These are phyloP conservation scores for Castanea mollissima DNA, from an alignment of 306 rosid genomes.

Conservation along the genomic window DNA sequence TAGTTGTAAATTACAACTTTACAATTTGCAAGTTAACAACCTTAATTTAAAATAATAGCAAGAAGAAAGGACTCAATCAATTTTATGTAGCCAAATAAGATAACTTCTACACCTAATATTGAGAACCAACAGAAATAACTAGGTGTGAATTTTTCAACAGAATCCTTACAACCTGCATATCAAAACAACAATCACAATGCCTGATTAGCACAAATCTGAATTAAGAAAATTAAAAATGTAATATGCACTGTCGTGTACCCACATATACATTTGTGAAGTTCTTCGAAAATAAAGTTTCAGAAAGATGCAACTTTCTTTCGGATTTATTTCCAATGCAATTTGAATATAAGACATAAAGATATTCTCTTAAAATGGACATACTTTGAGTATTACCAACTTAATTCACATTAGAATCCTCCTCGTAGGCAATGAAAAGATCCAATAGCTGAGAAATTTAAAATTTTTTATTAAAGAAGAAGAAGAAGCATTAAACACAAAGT, in stretches of 20 bases:
- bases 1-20: too few species aligned
- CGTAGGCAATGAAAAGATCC: conserved; percentile 55
- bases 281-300: too few species aligned
- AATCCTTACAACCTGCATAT: not conserved
- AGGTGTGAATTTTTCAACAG: not conserved
- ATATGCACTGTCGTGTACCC: too few species aligned
- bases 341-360: not conserved
- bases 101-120: too few species aligned
- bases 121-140: too few species aligned
- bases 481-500: not conserved
- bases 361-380: conserved; percentile 19
- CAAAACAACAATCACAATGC: too few species aligned
- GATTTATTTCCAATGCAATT: not conserved
- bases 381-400: conserved; percentile 65
- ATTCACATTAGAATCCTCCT: conserved; percentile 58
- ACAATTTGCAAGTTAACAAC: not conserved
- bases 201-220: too few species aligned
- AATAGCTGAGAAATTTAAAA: conserved; percentile 59
- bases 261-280: too few species aligned
- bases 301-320: not conserved
- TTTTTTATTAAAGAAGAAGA: not conserved
- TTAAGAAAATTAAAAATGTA: too few species aligned
- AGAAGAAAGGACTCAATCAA: too few species aligned
- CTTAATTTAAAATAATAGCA: not conserved
- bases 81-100: too few species aligned